Base-by-base conservation (phyloP, 2,329 filamentous ascomycete species). In the Leptographium procerum region DNA sequence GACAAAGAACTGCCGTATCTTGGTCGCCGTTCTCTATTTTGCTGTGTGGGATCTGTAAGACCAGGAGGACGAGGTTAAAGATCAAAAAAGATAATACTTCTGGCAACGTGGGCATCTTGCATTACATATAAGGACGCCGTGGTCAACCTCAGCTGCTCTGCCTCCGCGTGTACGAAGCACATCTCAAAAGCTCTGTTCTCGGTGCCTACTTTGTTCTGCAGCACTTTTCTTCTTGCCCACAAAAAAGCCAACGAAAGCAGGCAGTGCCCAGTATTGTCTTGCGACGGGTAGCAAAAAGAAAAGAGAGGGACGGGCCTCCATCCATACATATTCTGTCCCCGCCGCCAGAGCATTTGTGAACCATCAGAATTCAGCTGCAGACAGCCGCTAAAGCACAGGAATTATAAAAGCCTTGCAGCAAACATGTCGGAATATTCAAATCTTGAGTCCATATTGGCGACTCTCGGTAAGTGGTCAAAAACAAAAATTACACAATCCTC, bases 381-480 rank as follows among this genome's bases (percentile, higher is more conserved):
- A 2, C 40, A 43, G n/a, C 10, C 31, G 31, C 31, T 33, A 6
- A 33, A 33, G 31, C 31, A 33, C 31, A 33, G 31, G 31, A 33
- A 10, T 5, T 10, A 33, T n/a, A 43, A n/a, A n/a, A n/a, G n/a
- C 16, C 40, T 43, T 22, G 40, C 40, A 14, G 13, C 36, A 50
- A 33, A 26, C 26, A 51, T 51, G 55, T 22, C 43, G 22, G 55
- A 56, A 50, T 51, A 51, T 28, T 36, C 52, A 16, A 64, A 65
- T 52, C 62, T 65, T 48, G 61, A 64, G 61, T 65, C 64, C n/a
- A 65, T 65, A 28, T 52, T 65, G 56, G 64, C 64, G 29, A 63
- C 64, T 48, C 61, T 66, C 55, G 64, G 64, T 66, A 64, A 64
- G 60, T 64, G 28, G 52, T 14, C 13, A 43, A 22, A 50, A 55